A percentile compares a stretch with the other conserved stretches of the same genome.
Conservation (phyloP, 257 asterid genomes). For the Capsicum rhomboideum region DNA sequence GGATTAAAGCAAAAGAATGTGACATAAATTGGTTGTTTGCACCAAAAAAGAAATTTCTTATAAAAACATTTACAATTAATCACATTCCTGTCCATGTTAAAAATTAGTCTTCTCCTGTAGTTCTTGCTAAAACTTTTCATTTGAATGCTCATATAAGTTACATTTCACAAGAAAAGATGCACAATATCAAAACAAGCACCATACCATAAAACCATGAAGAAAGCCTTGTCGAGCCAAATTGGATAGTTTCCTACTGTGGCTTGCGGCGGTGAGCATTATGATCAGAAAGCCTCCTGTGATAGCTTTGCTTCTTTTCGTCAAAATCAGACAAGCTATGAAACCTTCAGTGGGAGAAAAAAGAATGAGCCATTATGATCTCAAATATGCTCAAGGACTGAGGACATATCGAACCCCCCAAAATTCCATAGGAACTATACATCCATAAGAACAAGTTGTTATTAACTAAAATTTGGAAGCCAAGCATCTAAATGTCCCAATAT, state of each 20-base stretch:
- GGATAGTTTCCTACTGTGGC: conserved; percentile 64
- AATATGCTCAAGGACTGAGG: neutral
- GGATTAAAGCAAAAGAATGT: no score
- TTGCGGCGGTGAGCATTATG: conserved; percentile 95
- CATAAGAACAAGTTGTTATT: neutral
- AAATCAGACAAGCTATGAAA: conserved; percentile 79
- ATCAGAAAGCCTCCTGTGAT: conserved; percentile 80
- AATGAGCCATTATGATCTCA: neutral
- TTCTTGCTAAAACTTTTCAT: no score
- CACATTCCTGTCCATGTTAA: no score
- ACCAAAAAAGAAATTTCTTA: no score
- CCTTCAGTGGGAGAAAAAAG: conserved; percentile 28
- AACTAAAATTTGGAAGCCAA: no score
- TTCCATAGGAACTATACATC: neutral
- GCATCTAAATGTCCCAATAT: no score
- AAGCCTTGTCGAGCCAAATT: conserved; percentile 46
- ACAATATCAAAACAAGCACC: neutral
- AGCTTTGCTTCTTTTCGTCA: conserved; percentile 88
- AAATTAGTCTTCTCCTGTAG: no score
- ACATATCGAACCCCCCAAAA: neutral
- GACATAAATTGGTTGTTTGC: no score
- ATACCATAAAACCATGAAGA: conserved; percentile 61
- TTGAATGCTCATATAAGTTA: neutral
- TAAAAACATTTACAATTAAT: no score
- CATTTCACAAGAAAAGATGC: neutral